Base-by-base conservation (phyloP, 2,329 filamentous ascomycete species). In the Rhynchosporium graminicola region DNA sequence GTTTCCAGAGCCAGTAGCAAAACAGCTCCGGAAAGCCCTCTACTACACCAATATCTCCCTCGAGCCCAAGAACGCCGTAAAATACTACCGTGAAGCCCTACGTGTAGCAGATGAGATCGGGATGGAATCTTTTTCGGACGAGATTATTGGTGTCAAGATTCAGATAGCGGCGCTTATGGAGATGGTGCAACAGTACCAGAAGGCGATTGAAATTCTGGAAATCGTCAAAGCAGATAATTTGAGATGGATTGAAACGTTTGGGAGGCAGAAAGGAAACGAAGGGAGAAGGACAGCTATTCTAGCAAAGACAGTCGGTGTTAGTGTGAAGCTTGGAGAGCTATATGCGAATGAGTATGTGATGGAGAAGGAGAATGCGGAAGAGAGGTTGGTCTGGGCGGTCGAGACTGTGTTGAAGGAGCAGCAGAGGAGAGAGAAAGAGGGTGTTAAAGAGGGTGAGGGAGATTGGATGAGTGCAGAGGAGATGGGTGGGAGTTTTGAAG, bases 51-150 rank as follows among this genome's bases (percentile, higher is more conserved):
- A 95, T 71, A 84, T 89, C 67, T 81, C 85, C 45, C 83, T 89
- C 4, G 88, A 96, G 63, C 86, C 91, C 2, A 83, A 89, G 63
- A 82, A 89, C 60, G 93, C 94, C 0, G 80, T 96, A 63, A 89
- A 91, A 69, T 91, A 91, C 75, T 98, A 97, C 75, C 87, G 87
- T 70, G 83, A 89, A 67, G 92, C 93, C 3, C 80, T 98, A 62
- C 81, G 87, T 65, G 82, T 89, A 57, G 92, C 92, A 62, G 79
- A 87, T 56, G 87, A 91, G 71, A 73, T 89, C 57, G 86, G 87
- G 0, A 85, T 99, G 79, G 92, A 98, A 73, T 91, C 91, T 0
- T 96, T 93, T 74, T 93, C 90, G 3, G 90, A 97, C 70, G 93
- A 97, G 74, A 88, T 97, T 40, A 82, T 97, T 69, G 95, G 95